These are phyloP conservation scores for Macrophomina phaseolina DNA, from an alignment of 2,329 filamentous ascomycete species.

Conservation along the genomic window DNA sequence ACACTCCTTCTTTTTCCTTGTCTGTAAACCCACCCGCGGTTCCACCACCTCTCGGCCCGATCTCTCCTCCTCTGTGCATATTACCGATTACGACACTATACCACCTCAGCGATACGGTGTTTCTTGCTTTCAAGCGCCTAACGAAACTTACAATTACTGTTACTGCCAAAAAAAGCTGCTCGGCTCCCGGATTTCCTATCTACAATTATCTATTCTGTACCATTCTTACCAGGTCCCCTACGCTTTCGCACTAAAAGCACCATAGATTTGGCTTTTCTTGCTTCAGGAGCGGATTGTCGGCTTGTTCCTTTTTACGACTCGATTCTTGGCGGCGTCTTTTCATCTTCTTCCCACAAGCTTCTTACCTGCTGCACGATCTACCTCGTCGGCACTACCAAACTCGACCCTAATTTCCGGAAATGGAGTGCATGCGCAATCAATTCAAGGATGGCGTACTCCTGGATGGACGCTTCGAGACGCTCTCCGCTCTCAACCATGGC, in stretches of 20 bases:
- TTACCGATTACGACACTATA: constrained; percentile 28
- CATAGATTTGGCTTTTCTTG: constrained; percentile 32
- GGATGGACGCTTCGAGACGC: constrained; percentile 86
- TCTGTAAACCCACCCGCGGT: constrained; percentile 36
- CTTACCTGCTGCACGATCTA: constrained; percentile 37
- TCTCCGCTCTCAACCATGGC: constrained; percentile 95
- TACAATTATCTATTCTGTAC: constrained; percentile 27
- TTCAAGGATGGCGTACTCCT: constrained; percentile 82
- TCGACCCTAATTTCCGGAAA: constrained; percentile 39
- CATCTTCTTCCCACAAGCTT: constrained; percentile 31
- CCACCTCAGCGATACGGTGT: constrained; percentile 37
- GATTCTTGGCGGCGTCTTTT: constrained; percentile 29
- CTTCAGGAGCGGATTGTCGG: constrained; percentile 36
- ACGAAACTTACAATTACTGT: constrained; percentile 32
- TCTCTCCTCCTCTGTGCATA: constrained; percentile 29
- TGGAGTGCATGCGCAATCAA: constrained; percentile 87
- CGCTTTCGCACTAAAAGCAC: constrained; percentile 28
- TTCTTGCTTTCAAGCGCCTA: constrained; percentile 35
- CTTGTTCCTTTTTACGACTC: constrained; percentile 41
- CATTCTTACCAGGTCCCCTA: constrained; percentile 34
- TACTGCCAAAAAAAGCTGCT: constrained; percentile 28
- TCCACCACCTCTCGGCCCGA: constrained; percentile 20
- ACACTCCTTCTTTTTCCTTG: constrained; percentile 53
- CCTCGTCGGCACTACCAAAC: constrained; percentile 42
- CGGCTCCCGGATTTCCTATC: constrained; percentile 26